These are phyloP conservation scores for Thyridium curvatum DNA, from an alignment of 2,329 filamentous ascomycete genomes.

Conservation along the genomic window DNA sequence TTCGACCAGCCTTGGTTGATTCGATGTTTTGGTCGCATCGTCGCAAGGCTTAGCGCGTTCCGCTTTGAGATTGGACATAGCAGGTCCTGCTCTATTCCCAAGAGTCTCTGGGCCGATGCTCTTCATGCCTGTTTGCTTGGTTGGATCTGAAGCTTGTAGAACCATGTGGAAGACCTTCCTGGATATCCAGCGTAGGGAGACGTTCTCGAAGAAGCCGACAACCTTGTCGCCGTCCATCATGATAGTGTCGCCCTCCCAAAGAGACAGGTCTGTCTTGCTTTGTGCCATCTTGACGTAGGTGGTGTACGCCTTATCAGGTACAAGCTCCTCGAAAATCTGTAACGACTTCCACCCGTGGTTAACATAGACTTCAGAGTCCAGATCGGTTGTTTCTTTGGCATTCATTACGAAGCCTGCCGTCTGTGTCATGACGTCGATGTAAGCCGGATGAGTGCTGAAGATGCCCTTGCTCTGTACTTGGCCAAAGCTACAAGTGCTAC, in stretches of 20 bases:
- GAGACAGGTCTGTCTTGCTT: conserved; percentile 11
- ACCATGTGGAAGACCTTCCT: conserved; percentile 31
- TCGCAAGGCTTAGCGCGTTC: background rate
- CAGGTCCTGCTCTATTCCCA: background rate
- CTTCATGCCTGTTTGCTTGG: conserved; percentile 2
- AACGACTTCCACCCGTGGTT: conserved; percentile 29
- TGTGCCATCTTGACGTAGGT: conserved; percentile 28
- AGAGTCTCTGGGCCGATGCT: background rate
- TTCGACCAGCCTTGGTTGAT: too few relatives aligned
- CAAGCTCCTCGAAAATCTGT: conserved; percentile 20
- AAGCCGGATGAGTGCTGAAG: too few relatives aligned
- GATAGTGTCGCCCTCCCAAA: conserved; percentile 24
- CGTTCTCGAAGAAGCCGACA: conserved; percentile 21
- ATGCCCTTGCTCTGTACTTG: too few relatives aligned
- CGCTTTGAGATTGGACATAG: background rate
- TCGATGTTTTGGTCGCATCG: too few relatives aligned
- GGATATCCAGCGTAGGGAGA: conserved; percentile 29
- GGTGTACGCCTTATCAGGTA: conserved; percentile 21
- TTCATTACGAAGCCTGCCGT: conserved; percentile 34
- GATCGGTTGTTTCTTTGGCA: conserved; percentile 20
- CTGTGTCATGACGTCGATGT: conserved; percentile 28
- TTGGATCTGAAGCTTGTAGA: conserved; percentile 22
- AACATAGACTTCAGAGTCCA: conserved; percentile 20
- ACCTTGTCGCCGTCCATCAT: conserved; percentile 23
- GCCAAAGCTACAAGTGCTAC: too few relatives aligned